Base-by-base conservation (phyloP, 2,329 filamentous ascomycete species). In the Trichoderma sp. region DNA sequence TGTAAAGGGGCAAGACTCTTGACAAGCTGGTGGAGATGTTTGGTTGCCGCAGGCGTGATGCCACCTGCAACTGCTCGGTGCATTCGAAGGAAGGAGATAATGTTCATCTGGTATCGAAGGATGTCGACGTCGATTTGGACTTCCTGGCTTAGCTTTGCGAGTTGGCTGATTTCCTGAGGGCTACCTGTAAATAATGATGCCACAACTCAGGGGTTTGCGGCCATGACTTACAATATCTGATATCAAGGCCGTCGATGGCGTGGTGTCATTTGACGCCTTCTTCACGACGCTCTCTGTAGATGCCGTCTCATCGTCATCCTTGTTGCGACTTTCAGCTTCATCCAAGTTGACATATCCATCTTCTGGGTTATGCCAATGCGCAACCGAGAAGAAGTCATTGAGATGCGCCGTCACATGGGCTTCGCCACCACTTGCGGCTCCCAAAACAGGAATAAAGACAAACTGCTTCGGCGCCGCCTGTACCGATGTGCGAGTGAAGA, bases 311-410 rank as follows among this genome's bases (percentile, higher is more conserved):
- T 76, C 74, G 4, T 76, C 77, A 28, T 76, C 77, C 34, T 79
- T n/a, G 39, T 14, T 53, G 11, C 39, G 56, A 30, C 77, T 77
- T 28, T 80, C 79, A n/a, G 78, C 74, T 43, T 93, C 91, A 73
- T 97, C 92, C 0, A 95, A 81, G 74, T 96, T 92, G 5, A 90
- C 86, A 73, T 94, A 92, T 0, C 92, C 93, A 78, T 95, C 90
- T 1, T 88, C 85, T 0, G 87, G 86, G 71, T 91, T 87, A 77
- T 98, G 94, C 83, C 91, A 93, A 80, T 98, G 95, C 0, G 93
- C 95, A 72, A 98, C 90, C 79, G 94, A 93, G 75, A 98, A 91
- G 74, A 93, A 89, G 72, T 98, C 94, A 76, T 94, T 97, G 80
- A 91, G 79, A 75, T 93, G 87, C 36, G 81, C 82, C 26, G 84